A percentile compares a stretch with the other conserved stretches of the same genome.
phyloP scores from a whole-genome alignment of 495 filamentous ascomycete genomes.

The Podospora conica region DNA sequence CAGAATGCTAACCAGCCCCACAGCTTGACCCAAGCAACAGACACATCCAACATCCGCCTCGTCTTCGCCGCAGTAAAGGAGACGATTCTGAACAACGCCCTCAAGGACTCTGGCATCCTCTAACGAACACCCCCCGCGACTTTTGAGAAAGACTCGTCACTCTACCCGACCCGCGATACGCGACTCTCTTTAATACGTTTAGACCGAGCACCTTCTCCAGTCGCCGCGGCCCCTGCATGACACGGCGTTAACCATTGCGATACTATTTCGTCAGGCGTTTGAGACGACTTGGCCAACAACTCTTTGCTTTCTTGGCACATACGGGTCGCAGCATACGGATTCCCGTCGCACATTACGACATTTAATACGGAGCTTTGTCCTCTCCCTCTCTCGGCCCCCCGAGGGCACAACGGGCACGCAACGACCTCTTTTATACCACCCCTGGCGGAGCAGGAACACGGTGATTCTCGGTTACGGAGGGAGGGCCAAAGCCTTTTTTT shows the following conservation, averaged over 20 bases:
- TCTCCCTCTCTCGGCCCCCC: neutral
- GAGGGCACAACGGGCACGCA: neutral
- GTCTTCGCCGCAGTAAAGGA: conserved; percentile 99
- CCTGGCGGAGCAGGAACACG: neutral
- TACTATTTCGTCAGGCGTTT: conserved; percentile 16
- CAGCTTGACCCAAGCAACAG: conserved; percentile 95
- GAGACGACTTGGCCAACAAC: conserved; percentile 5
- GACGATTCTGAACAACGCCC: conserved; percentile 94
- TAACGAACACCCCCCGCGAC: conserved; percentile 36
- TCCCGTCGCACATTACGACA: conserved; percentile 1
- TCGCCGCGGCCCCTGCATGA: conserved; percentile 21
- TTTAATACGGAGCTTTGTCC: conserved; percentile 4
- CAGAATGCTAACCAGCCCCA: conserved; percentile 28
- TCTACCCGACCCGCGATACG: neutral
- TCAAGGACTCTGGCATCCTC: conserved; percentile 96
- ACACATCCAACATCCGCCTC: conserved; percentile 94
- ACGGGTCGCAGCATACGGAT: neutral
- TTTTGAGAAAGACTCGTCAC: neutral
- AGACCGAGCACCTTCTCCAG: conserved; percentile 12
- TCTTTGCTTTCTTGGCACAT: conserved; percentile 2
- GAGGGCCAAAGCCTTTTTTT: neutral
- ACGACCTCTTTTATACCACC: neutral
- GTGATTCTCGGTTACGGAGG: neutral
- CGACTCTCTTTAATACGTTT: conserved; percentile 19
- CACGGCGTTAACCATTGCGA: conserved; percentile 22